Evolutionary conservation across 345 rosid species (phyloP), one percentile per base, ranked within the genome.

Genomic region (Brassica carinata): DNA sequence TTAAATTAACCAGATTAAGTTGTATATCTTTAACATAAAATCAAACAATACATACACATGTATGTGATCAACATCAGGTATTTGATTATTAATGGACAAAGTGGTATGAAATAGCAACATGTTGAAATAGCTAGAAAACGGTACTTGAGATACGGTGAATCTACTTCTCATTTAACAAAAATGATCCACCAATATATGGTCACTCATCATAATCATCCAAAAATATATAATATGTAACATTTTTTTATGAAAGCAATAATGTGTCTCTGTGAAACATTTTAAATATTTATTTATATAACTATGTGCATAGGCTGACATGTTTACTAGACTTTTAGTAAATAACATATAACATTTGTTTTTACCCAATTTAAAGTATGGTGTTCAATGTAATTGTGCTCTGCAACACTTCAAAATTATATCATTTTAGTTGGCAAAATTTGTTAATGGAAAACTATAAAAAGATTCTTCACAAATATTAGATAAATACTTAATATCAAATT

Each of bases 71-170:
- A 23, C 27, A 61, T 43, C 10, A 63, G 31, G 31, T 34, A 34
- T 67, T 38, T 27, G 61, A 69, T 79, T 43, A 79, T 43, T 48
- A 53, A 55, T 26, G 30, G 76, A 70, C 71, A 81, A 75, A 40
- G 71, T 55, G 64, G 5, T 27, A 81, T 18, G 79, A 75, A 59
- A 66, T 51, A 27, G 6, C 71, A 51, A 81, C 79, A 75, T 75
- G 76, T 36, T 80, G 79, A 36, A 71, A 26, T 75, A 69, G 83
- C 76, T 69, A 70, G 40, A 75, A 30, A 61, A 75, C 76, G 63
- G 72, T 64, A 34, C 36, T 30, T 64, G 72, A 70, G 80, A 81
- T 81, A 64, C 65, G 51, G 64, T 64, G 80, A 81, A 80, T 75
- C 83, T 29, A 34, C 29, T 7, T 73, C 8, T 36, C 36, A 5